A percentile compares a stretch with the other conserved stretches of the same genome.
Conservation (phyloP, 2,329 filamentous ascomycete species). For the Camillea tinctor region DNA sequence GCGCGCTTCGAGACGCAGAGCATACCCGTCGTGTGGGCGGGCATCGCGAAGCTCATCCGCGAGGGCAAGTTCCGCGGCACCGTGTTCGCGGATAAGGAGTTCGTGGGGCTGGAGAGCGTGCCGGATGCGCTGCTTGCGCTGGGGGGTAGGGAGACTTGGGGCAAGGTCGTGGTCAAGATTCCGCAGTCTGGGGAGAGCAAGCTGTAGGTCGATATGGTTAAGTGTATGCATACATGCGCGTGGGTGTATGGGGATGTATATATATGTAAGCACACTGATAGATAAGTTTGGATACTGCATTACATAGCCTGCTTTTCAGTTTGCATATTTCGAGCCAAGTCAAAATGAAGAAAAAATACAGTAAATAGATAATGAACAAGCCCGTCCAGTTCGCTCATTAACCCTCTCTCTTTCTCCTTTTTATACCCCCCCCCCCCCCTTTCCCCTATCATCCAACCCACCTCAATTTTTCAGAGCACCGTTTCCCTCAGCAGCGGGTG, state of each 20-base stretch:
- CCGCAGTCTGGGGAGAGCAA: constrained; percentile 63
- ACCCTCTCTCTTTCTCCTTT: too few species aligned
- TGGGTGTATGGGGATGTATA: too few species aligned
- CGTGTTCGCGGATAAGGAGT: constrained; percentile 77
- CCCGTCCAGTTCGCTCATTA: too few species aligned
- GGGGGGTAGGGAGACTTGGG: constrained; percentile 84
- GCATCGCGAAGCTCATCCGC: constrained; percentile 74
- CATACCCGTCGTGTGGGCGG: constrained; percentile 74
- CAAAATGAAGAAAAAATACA: neutral
- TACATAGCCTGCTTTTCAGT: neutral
- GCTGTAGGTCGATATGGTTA: constrained; percentile 37
- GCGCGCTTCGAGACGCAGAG: constrained; percentile 68
- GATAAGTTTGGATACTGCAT: too few species aligned
- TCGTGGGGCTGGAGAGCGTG: constrained; percentile 77
- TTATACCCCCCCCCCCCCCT: too few species aligned
- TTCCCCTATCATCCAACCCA: neutral
- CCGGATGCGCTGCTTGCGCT: constrained; percentile 74
- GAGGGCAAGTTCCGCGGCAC: constrained; percentile 79
- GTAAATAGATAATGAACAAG: neutral
- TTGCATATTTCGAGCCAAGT: too few species aligned
- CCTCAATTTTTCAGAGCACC: constrained; percentile 2
- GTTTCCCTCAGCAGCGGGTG: constrained; percentile 40
- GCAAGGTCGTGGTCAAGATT: constrained; percentile 90
- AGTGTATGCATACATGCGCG: too few species aligned
- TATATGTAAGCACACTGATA: too few species aligned